Evolutionary conservation across 2,329 filamentous ascomycete species (phyloP), one percentile per base, ranked within the genome.

Genomic region (Fusarium circinatum): DNA sequence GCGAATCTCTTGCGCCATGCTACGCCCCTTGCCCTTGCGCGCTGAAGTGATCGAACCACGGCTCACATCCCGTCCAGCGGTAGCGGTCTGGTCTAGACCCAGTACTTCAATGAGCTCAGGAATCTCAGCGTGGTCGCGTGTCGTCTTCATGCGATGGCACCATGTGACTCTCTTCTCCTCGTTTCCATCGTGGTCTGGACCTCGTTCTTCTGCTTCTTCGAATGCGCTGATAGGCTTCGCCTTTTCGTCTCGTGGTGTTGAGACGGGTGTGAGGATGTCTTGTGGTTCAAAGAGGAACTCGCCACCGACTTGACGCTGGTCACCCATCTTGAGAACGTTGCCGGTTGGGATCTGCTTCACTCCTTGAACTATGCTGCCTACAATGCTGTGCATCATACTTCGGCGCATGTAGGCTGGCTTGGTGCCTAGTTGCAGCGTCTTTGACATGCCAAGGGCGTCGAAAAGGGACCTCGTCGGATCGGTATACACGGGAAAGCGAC

Each of bases 121-220:
- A 4, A 95, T 85, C 84, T 95, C 93, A 3, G 89, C 88, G 79
- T 97, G 94, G 75, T 95, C 94, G 55, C 94, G 85, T 18, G 93
- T 96, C 65, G 89, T 93, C 79, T 86, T 86, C 94, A 97, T 97
- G 34, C 93, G 87, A 82, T 96, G 93, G 76, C 92, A 95, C 94
- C 94, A 97, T 3, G 89, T 91, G 34, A 94, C 88, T 62, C 84
- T 84, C 82, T 93, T 92, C 77, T 89, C 85, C 77, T 89, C 85
- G 6, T 80, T 77, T 28, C 72, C 45, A 12, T 42, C 60, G 13
- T 45, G 58, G 18, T 59, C 59, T 14, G 49, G 42, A 26, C 41
- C 62, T 24, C 30, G 54, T 22, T 73, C 54, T 42, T 47, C 52
- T 6, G 62, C 68, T 28, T 75, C 70, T 28, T 78, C 79, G 2